Base-by-base conservation (phyloP, 345 rosid species). In the Eucalyptus decipiens region DNA sequence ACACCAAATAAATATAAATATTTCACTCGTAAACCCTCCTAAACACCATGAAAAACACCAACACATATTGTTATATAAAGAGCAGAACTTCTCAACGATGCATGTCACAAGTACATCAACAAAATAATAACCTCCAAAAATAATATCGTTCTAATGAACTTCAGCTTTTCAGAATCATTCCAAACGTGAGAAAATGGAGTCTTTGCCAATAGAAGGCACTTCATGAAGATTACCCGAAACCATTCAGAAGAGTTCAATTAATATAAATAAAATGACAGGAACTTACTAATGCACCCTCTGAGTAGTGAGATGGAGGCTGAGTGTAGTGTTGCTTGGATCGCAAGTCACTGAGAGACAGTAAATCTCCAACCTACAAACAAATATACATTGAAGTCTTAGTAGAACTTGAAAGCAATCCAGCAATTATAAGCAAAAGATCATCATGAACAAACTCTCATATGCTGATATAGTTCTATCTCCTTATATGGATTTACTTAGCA, bases 251-350 rank as follows among this genome's bases (percentile, higher is more conserved):
- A 76, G 85, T 40, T 40, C 28, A 7, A 76, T 50, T 88, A 40
- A 86, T 91, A 88, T 30, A 80, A 86, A 26, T 81, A 89, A 90
- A 90, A 88, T 81, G 67, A 52, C 18, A 89, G 87, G 51, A 88
- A 62, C 52, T 87, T 95, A 98, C 99, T 97, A 98, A 91, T 92
- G 99, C 94, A 88, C 94, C 99, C 92, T 98, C 99, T 16, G 96
- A 94, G 93, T 95, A 98, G 93, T 97, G 99, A 58, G 96, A 88
- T 88, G 98, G 95, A 90, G 95, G 97, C 91, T 94, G 95, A 28
- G 99, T 98, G 92, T 92, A 88, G 92, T 97, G 98, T 92, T 95
- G 97, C 93, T 94, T 93, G 91, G 93, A 92, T 89, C 95, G 95
- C 86, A 93, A 93, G 88, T 92, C 94, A 87, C 91, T 89, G 89